phyloP scores from a whole-genome alignment of 148 eudicot species.

The Rhododendron griersonianum region DNA sequence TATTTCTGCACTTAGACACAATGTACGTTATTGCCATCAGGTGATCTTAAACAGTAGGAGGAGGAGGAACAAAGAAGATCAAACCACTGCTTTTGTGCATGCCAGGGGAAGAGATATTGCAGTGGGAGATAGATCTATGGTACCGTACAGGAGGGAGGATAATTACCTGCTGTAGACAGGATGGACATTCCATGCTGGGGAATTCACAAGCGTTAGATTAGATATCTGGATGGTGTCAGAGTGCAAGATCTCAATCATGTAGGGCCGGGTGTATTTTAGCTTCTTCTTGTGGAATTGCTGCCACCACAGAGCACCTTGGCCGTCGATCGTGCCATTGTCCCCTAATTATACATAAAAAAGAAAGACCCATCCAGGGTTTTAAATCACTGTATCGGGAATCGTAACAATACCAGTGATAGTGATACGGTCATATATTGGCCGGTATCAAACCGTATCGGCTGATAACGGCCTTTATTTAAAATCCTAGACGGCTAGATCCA shows the following conservation, averaged over 20 bases:
- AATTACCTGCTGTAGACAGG: conserved; percentile 84
- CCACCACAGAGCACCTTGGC: conserved; percentile 92
- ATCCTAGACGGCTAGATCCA: background rate
- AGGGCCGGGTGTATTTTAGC: conserved; percentile 79
- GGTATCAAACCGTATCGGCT: too few species aligned
- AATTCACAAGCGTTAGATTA: conserved; percentile 59
- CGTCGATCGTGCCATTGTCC: conserved; percentile 77
- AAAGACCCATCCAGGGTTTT: background rate
- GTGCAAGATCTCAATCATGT: conserved; percentile 73
- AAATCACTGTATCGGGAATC: background rate
- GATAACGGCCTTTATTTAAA: background rate
- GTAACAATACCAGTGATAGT: background rate
- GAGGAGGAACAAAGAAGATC: background rate
- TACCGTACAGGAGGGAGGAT: background rate
- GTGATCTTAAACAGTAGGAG: background rate
- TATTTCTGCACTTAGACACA: conserved; percentile 42
- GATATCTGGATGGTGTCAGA: conserved; percentile 71
- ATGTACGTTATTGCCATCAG: background rate
- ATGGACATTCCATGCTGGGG: conserved; percentile 88
- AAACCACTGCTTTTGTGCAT: background rate
- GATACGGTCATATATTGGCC: too few species aligned
- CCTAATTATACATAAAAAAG: conserved; percentile 30
- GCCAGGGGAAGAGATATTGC: background rate
- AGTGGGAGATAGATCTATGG: background rate
- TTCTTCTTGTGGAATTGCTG: conserved; percentile 52